Evolutionary conservation across 352 stramenopile species (phyloP), one percentile per base, ranked within the genome.

Genomic region (Salisapilia sapeloensis): DNA sequence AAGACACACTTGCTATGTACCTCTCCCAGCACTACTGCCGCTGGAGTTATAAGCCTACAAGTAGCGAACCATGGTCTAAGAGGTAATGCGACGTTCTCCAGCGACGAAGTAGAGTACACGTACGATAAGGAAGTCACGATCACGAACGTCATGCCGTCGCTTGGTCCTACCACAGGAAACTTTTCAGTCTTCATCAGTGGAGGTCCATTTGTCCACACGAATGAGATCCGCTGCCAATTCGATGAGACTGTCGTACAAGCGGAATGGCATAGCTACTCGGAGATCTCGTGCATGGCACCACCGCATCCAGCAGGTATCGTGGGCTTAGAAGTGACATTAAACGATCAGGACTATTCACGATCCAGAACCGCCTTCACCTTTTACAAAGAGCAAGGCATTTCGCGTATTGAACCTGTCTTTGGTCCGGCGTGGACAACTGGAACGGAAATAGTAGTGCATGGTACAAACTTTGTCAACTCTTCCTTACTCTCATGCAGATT

Each of bases 321-420:
- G 28, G 49, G 60, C 2, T 50, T 97, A 0, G 50, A 91, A 40
- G 61, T 98, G 18, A 82, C 80, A 14, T 45, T 77, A 26, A 97
- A 98, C 46, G 79, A 70, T 19, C 86, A 96, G 48, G 84, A 97
- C 44, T 97, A 91, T 43, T 75, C 65, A 0, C 42, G 72, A 26
- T 63, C 50, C 1, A 41, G 44, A 0, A 28, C 72, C 2, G 46
- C 63, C 2, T 95, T 96, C 39, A 43, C 62, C 13, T 96, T 81
- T 47, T 94, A 95, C 45, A 48, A 61, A 4, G 56, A 81, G 25
- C 76, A 85, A 40, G 60, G 44, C 4, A 38, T 96, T 2, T 34
- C 46, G 9, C 47, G 59, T 3, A 91, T 96, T 21, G 60, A 42
- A 8, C 86, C 92, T n/a, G 59, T 85, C 10, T 91, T 81, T 47